Percentiles rank a stretch among this genome's conserved stretches.
Conservation (phyloP, 1,139 yeast species). For the Yamadazyma sp. region DNA sequence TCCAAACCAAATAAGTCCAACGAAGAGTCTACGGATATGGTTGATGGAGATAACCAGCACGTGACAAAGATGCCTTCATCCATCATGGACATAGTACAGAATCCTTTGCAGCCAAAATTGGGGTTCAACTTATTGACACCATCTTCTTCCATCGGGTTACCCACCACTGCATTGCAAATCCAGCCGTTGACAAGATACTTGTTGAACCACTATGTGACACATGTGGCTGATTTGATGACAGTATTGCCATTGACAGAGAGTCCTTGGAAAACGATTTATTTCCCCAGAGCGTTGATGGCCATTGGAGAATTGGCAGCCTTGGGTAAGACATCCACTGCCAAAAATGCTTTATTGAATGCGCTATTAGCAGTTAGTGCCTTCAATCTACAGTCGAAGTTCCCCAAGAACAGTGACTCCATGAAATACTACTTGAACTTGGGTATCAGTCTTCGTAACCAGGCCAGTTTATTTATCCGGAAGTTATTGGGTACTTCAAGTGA, state of each 20-base stretch:
- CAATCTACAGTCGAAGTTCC: constrained; percentile 71
- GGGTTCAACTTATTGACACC: constrained; percentile 37
- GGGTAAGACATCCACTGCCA: constrained; percentile 74
- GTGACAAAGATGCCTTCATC: constrained; percentile 43
- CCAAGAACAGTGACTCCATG: constrained; percentile 60
- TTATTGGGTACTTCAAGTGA: constrained; percentile 37
- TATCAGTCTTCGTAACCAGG: constrained; percentile 71
- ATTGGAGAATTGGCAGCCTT: constrained; percentile 76
- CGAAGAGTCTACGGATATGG: constrained; percentile 34
- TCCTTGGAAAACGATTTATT: constrained; percentile 85
- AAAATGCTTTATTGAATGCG: constrained; percentile 78
- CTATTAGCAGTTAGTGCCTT: constrained; percentile 80
- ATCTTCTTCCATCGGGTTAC: constrained; percentile 40
- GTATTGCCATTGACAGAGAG: constrained; percentile 79
- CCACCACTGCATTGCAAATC: constrained; percentile 60
- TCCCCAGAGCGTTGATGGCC: constrained; percentile 79
- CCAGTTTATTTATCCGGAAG: constrained; percentile 62
- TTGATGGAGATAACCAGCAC: constrained; percentile 35
- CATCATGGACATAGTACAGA: constrained; percentile 49
- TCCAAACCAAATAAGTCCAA: constrained; percentile 23
- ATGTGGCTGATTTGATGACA: constrained; percentile 86
- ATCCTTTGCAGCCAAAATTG: constrained; percentile 44
- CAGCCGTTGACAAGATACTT: constrained; percentile 70
- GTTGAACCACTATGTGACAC: constrained; percentile 70
- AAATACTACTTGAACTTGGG: constrained; percentile 72